Percentiles rank a stretch among this genome's conserved stretches.
phyloP scores from a whole-genome alignment of 192 early-diverging fungal species.

The Coemansia sp. region DNA sequence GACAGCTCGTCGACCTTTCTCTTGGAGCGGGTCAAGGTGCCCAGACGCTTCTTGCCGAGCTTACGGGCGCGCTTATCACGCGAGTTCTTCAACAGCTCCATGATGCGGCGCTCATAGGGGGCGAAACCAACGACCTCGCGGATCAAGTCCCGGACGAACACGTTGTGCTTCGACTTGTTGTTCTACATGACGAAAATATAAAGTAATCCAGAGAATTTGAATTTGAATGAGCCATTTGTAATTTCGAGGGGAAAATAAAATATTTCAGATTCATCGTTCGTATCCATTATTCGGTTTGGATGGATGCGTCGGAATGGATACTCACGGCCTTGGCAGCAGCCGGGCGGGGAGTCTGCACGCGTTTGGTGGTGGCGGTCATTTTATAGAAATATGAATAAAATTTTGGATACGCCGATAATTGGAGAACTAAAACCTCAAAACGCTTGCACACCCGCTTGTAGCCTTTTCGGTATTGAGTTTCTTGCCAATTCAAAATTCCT shows the following conservation, averaged over 20 bases:
- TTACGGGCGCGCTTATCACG: constrained; percentile 99
- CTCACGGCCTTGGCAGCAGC: constrained; percentile 43
- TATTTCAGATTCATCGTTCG: background rate
- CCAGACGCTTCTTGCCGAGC: constrained; percentile 97
- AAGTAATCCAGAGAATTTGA: background rate
- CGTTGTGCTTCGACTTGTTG: constrained; percentile 74
- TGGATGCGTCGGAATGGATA: constrained; percentile 12
- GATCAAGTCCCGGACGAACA: constrained; percentile 91
- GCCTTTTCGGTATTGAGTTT: background rate
- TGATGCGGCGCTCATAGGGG: constrained; percentile 98
- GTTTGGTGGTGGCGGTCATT: constrained; percentile 61
- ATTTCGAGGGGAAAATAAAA: background rate
- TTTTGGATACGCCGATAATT: constrained; percentile 14
- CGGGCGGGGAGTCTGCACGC: constrained; percentile 36
- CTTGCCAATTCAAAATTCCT: background rate
- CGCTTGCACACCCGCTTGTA: background rate
- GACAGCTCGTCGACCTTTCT: constrained; percentile 98
- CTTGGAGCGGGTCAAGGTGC: constrained; percentile 96
- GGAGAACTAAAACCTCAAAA: background rate
- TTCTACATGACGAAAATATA: constrained; percentile 29
- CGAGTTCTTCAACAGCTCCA: constrained; percentile 99
- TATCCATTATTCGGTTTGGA: constrained; percentile 23
- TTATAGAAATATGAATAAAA: constrained; percentile 4
- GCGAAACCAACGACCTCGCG: constrained; percentile 98
- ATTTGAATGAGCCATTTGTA: background rate